Base-by-base conservation (phyloP, 495 filamentous ascomycete species). In the Pyrenula massariospora region DNA sequence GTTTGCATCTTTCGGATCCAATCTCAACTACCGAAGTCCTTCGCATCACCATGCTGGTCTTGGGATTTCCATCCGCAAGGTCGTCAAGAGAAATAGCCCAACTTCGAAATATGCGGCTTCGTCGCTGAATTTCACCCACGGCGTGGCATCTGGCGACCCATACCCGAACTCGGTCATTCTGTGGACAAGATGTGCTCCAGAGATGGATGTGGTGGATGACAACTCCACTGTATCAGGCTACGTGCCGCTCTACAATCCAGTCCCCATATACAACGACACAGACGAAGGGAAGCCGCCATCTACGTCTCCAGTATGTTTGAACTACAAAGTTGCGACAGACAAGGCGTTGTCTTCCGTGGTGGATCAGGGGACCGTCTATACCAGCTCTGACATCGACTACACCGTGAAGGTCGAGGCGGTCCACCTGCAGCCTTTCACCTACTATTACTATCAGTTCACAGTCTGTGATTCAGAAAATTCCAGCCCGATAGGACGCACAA, bases 131-230 rank as follows among this genome's bases (percentile, higher is more conserved):
- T 87, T 88, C 61, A 86, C 84, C 3, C 84, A 86, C 56, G 84
- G 84, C 50, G 75, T 87, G n/a, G 84, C 84, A 8, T 84, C 79
- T 19, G 84, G 84, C 5, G 84, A 88, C 60, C 84, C 84, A 0
- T 85, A 81, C 58, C 67, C 78, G 11, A 66, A 76, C 58, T 82
- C 77, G 11, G 79, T 87, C 11, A 82, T 88, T 55, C 68, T 88
- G 0, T 87, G 84, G 84, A 86, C 84, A 0, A 67, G 84, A 24
- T 73, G 75, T 24, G 74, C 80, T 5, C 84, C 84, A 22, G 70
- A 71, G 25, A 57, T 55, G 23, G 77, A 74, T 20, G 77, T 83
- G 58, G 82, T 84, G 56, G 56, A 74, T 31, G 75, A 73, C 55
- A 85, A 85, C 53, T 64, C 75, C 10, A 84, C 83, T 2, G 80